Base-by-base conservation (phyloP, 2,329 filamentous ascomycete genomes). In the Scleromitrula shiraiana region DNA sequence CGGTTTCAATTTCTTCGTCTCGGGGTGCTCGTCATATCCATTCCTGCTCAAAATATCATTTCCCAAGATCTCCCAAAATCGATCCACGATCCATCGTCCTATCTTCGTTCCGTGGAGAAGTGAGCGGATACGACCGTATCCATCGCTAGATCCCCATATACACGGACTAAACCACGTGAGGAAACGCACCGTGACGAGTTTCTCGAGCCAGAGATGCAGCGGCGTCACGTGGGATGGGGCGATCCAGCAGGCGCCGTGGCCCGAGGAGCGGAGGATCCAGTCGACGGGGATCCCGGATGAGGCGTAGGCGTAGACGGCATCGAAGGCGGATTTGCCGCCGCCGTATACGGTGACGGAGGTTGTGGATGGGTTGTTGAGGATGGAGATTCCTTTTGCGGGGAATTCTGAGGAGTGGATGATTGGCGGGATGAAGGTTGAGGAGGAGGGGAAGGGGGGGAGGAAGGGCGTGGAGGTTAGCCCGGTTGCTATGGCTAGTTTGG, bases 131-230 rank as follows among this genome's bases (percentile, higher is more conserved):
- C 66, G 67, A 10, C 71, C 67, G 54, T 75, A 83, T 1, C 81
- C 82, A 58, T 80, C 81, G 2, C 72, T 75, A 2, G 72, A 69
- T 4, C 80, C 82, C 81, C 83, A 90, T 12, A 84, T 74, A 60
- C 84, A 89, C 0, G 86, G 85, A 43, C 77, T 82, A 64, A 90
- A 80, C 80, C 82, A 88, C 2, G 79, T 84, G 45, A 89, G 66
- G 53, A 85, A 72, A 0, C 85, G 78, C 0, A 77, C 83, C 26
- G 76, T 75, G 4, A 83, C 73, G 4, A 88, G 71, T 56, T 82
- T 78, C 64, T 88, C 83, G 0, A 87, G 67, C 73, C 77, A 80
- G 50, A 73, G 74, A 62, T 82, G 82, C n/a, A 85, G 60, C 0
- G 82, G 81, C 1, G 82, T 85, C 14, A 86, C 80, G 47, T 78